A percentile compares a stretch with the other conserved stretches of the same genome.
phyloP scores from a whole-genome alignment of 345 rosid species.

The Eucalyptus pauciflora region DNA sequence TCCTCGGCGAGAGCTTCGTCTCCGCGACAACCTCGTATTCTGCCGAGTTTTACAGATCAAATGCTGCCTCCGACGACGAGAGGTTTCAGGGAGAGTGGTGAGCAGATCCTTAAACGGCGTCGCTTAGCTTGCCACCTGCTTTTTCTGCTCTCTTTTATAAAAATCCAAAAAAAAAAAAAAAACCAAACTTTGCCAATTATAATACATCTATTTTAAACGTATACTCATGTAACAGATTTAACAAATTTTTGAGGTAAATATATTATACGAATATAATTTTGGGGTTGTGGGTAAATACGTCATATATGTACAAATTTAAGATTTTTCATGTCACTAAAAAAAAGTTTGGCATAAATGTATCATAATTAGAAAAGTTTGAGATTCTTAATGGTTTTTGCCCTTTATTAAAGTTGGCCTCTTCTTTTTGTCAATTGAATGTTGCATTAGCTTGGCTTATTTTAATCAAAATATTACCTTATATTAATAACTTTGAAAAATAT shows the following conservation, averaged over 20 bases:
- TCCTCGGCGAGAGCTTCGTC: background rate
- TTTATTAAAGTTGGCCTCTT: background rate
- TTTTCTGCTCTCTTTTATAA: background rate
- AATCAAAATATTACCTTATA: background rate
- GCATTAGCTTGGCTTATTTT: background rate
- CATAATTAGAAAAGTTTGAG: fast-evolving
- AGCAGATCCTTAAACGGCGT: background rate
- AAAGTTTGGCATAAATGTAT: too few species aligned
- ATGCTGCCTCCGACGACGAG: background rate
- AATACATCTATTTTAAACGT: fast-evolving
- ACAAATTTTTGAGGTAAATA: too few species aligned
- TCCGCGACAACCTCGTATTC: background rate
- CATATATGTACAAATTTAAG: fast-evolving
- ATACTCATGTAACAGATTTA: too few species aligned
- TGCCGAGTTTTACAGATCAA: background rate
- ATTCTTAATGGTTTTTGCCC: fast-evolving
- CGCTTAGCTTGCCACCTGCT: background rate
- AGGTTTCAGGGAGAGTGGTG: background rate
- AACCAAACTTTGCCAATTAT: fast-evolving
- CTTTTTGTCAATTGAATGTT: background rate
- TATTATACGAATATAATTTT: too few species aligned
- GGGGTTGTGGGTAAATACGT: too few species aligned
- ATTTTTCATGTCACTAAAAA: background rate
- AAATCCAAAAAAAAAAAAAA: too few species aligned
- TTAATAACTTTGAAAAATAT: background rate